Evolutionary conservation across 139 green algal species (phyloP), one percentile per base, ranked within the genome.

Genomic region (Picocystis salinarum): DNA sequence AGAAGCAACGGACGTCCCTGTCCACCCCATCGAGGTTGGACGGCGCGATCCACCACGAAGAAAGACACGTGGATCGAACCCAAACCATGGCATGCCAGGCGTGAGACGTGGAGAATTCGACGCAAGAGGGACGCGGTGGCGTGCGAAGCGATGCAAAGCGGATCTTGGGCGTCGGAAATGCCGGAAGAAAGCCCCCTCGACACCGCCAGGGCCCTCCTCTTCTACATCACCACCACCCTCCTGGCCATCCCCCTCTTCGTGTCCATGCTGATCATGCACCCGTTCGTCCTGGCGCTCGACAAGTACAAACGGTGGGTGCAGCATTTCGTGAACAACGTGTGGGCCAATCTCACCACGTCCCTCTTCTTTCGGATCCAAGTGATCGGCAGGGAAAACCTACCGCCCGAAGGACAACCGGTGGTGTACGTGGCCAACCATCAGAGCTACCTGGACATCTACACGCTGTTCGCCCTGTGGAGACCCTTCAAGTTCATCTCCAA

Each of bases 401-500:
- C 86, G 5, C 30, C 51, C 4, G 0, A 54, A 1, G 56, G 76
- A 18, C 45, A 65, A 50, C 54, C 82, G 6, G 87, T 80, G 0
- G 84, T 97, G 23, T 97, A 93, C 50, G 73, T 96, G 10, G 72
- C 86, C 22, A 97, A 97, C 66, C 87, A 97, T 60, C 72, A 86
- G 45, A 87, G 69, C 63, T 95, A 87, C 66, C 52, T 96, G 66
- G 83, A n/a, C n/a, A n/a, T n/a, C n/a, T n/a, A n/a, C n/a, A n/a
- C n/a, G n/a, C 50, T 93, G 17, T 92, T 91, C 54, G 74, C 85
- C 49, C 60, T 91, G 27, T 42, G 79, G 40, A 66, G 74, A 4
- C 59, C 73, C 34, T 91, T 98, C 74, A 96, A 98, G 64, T 98
- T 96, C 64, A 84, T 98, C 29, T 88, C 70, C 54, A 98, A 98